Percentiles rank a stretch among this genome's conserved stretches.
Conservation (phyloP, 176 grass and related monocot species). For the Cenchrus fungigraminus region DNA sequence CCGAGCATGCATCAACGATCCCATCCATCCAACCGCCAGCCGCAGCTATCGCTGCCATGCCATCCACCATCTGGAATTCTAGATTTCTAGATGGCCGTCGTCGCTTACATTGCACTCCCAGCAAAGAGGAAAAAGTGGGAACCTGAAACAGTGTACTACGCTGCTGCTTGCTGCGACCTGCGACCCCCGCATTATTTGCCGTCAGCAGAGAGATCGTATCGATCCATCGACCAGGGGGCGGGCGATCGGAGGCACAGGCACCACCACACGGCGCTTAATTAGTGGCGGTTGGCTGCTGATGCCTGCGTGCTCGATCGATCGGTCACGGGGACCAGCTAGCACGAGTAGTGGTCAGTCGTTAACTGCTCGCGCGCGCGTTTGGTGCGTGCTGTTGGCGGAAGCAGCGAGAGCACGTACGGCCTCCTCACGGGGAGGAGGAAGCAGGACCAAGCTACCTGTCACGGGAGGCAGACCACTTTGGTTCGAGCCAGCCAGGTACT, state of each 20-base stretch:
- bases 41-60: not conserved
- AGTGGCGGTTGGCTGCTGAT: not conserved
- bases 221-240: not conserved
- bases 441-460: not conserved
- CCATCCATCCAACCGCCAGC: constrained; percentile 11
- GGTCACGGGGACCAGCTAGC: too few species aligned
- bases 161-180: too few species aligned
- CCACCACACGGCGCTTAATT: constrained; percentile 4
- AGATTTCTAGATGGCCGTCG: not conserved
- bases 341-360: too few species aligned
- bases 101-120: constrained; percentile 6
- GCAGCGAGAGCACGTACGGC: too few species aligned
- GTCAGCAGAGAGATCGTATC: not conserved
- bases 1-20: not conserved
- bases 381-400: too few species aligned
- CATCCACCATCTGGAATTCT: not conserved
- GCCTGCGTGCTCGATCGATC: too few species aligned
- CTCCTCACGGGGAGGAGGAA: too few species aligned
- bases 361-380: too few species aligned
- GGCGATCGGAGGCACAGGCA: too few species aligned
- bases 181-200: not conserved
- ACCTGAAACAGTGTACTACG: not conserved
- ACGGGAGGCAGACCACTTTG: not conserved
- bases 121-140: not conserved
- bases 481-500: not conserved